Base-by-base conservation (phyloP, 2,329 filamentous ascomycete genomes). In the Dryadomyces quercivorus region DNA sequence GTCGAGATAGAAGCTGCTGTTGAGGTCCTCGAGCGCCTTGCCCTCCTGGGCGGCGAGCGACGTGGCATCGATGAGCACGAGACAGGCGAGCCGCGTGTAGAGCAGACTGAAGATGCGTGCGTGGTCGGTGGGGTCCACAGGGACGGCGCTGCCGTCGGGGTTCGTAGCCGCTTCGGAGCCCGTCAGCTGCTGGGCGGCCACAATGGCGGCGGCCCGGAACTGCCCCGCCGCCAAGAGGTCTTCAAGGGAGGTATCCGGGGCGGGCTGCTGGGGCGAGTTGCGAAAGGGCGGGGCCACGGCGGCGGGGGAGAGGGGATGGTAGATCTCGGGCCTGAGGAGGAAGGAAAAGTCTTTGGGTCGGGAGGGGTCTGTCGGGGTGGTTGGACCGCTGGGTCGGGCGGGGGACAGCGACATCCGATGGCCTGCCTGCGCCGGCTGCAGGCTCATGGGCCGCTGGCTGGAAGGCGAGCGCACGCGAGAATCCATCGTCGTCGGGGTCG, bases 61-160 rank as follows among this genome's bases (percentile, higher is more conserved):
- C 5, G 79, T 82, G 56, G 86, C 82, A 57, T 87, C 84, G 48
- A 91, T 84, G 2, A 96, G 76, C 43, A 89, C 86, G 7, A 97
- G 75, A 63, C 87, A 94, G 18, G 87, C 83, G 0, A 96, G 76
- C 1, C 92, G 83, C 1, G 84, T 85, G 69, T 95, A 91, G 2
- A 95, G 73, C 16, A 96, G 74, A 43, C 78, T 72, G 63, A 96
- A 88, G 52, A 96, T 88, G 21, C 77, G 74, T 7, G 72, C 71
- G 48, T 81, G 71, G 65, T 92, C 82, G 0, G 72, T 73, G 0
- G 82, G 73, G 46, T 72, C 69, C 1, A 74, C 65, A n/a, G 61
- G 61, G 43, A 66, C 61, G 12, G 66, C 64, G 6, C 61, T 13
- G 68, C 64, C 16, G 20, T 16, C 46, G 12, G 9, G 7, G 13